Base-by-base conservation (phyloP, 2,329 filamentous ascomycete genomes). In the Pezicula rhizophila region DNA sequence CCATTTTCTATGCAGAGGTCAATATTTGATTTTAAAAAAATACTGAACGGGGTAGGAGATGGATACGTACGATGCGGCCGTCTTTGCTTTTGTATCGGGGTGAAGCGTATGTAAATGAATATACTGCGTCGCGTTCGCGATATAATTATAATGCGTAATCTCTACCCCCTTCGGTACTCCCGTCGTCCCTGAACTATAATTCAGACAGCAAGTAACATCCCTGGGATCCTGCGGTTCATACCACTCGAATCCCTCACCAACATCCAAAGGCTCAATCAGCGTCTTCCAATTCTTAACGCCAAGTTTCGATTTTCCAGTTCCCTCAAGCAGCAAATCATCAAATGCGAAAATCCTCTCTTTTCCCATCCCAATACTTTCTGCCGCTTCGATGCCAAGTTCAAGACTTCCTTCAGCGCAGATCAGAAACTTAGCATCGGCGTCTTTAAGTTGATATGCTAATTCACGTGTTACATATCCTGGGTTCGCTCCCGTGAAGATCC, bases 101-200 rank as follows among this genome's bases (percentile, higher is more conserved):
- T 47, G 51, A 47, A 55, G 28, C 51, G 42, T 46, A 43, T 39
- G 28, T 6, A 26, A 28, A 39, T 25, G 26, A 18, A 40, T 31
- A 37, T 18, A 46, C 77, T 85, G 81, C 8, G 71, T 59, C 55
- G 80, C 77, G 62, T 92, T 92, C 53, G 87, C 76, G 39, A 90
- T 78, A 60, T 89, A 87, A 57, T 89, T 86, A 51, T 74, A 71
- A 66, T 95, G 89, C n/a, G 82, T 81, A 55, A 93, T 85, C 67
- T 87, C 82, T 15, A 92, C 89, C 14, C 89, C 89, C 65, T 93
- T 95, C 10, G 89, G 87, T 4, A 89, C 74, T 5, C 89, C 89
- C 0, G 89, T 93, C 1, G 89, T 95, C 4, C 89, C 84, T 14
- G 78, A 84, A 54, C 80, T 86, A 68, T 92, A 93, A 65, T 93